Base-by-base conservation (phyloP, 202 grass and related monocot species). In the Eragrostis tef region DNA sequence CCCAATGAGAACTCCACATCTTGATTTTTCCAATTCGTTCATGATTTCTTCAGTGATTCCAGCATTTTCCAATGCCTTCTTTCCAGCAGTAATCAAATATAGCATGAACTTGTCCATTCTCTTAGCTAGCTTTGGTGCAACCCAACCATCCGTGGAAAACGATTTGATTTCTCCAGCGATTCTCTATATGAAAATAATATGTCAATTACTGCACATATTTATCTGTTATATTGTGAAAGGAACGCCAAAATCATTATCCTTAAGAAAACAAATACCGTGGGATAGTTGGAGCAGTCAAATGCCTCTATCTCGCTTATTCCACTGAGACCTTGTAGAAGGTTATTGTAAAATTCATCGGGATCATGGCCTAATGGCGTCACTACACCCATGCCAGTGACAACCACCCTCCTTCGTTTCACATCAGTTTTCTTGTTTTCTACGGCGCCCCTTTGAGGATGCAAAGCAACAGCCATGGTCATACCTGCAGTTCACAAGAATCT, bases 81-180 rank as follows among this genome's bases (percentile, higher is more conserved):
- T 99, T 49, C 96, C 96, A 58, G 96, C 96, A 19, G 76, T 94
- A 70, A 99, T 87, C 71, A 96, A 87, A 83, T 99, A 99, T 61
- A 89, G 91, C 93, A 96, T 99, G 79, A 99, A 99, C 70, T 99
- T 99, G 60, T 99, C 96, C 93, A 99, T 90, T 85, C 93, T 52
- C 79, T 91, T 96, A 79, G 90, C 90, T 74, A 99, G 67, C 81
- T 99, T 99, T 75, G 96, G 93, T 53, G 89, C 85, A 27, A 99
- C 89, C 89, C 90, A 99, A 44, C 96, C 96, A 69, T 99, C 93
- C 52, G 89, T 79, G 16, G 93, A 96, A 83, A 99, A 96, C 0
- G 93, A 96, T 85, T 96, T 96, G 71, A 99, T 99, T 88, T 99
- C 96, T 70, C 93, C 96, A 3, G 93, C 96, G 44, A 99, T 93